Evolutionary conservation across 192 early-diverging fungal species (phyloP).

Genomic region (Phycomyces nitens): DNA sequence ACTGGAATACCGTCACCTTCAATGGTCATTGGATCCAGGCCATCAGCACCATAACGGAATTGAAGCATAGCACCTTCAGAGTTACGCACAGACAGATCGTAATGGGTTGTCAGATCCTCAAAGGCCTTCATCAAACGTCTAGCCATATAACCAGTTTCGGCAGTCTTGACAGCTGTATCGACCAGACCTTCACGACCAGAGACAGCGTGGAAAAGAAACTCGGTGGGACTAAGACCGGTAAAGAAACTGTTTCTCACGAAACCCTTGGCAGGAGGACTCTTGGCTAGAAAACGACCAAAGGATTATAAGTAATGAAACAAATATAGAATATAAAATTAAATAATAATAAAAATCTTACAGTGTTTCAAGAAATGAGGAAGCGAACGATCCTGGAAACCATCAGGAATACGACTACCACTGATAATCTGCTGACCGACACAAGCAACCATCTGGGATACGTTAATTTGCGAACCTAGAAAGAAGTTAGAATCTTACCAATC

Average conservation of each 20-base stretch:
- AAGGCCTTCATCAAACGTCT: slow-evolving; percentile 95
- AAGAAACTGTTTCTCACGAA: slow-evolving; percentile 98
- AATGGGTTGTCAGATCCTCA: slow-evolving; percentile 93
- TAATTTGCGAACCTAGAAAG: slow-evolving; percentile 79
- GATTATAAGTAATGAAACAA: not conserved
- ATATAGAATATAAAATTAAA: not conserved
- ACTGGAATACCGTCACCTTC: slow-evolving; percentile 91
- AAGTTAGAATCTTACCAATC: not conserved
- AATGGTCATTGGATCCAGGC: slow-evolving; percentile 89
- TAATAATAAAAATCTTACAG: slow-evolving; percentile 42
- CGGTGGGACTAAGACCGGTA: slow-evolving; percentile 90
- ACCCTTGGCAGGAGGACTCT: slow-evolving; percentile 90
- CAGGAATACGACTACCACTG: slow-evolving; percentile 89
- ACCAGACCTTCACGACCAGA: slow-evolving; percentile 99
- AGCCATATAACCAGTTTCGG: slow-evolving; percentile 99
- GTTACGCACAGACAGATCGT: slow-evolving; percentile 93
- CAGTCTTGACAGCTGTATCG: slow-evolving; percentile 99
- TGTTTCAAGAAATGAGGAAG: slow-evolving; percentile 95
- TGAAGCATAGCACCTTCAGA: slow-evolving; percentile 90
- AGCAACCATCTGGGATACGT: slow-evolving; percentile 99
- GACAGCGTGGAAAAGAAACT: slow-evolving; percentile 99
- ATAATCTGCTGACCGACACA: slow-evolving; percentile 99
- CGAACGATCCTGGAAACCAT: slow-evolving; percentile 96
- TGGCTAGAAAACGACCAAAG: slow-evolving; percentile 49
- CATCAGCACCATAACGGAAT: slow-evolving; percentile 95